Evolutionary conservation across 768 basidiomycete genomes (phyloP), one percentile per base, ranked within the genome.

Genomic region (Kwoniella sp.): DNA sequence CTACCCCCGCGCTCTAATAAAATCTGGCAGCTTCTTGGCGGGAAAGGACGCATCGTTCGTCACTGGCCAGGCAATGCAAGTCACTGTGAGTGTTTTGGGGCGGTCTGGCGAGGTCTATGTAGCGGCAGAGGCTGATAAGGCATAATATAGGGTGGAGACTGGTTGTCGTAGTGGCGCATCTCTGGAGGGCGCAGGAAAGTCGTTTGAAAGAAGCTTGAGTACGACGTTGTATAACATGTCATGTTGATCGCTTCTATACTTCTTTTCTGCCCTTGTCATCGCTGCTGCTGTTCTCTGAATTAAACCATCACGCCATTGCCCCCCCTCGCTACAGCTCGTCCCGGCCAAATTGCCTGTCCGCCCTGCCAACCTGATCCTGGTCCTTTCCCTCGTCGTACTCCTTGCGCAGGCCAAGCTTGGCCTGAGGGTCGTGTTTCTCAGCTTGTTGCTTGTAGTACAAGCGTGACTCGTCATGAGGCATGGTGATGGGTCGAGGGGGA

Each of bases 351-450:
- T 47, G 41, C 38, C 33, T 59, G 9, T 14, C 38, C 8, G 45
- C 36, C 23, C 50, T 48, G 34, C 56, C 63, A 29, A 49, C 56
- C 55, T 63, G 60, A 9, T 19, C 28, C 28, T 57, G 51, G 15
- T 59, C 63, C 49, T 55, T 46, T 14, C 34, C 48, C 44, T 69
- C 59, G 17, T 65, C 67, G 19, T 46, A 45, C 3, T 50, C 50
- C 46, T 69, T 69, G 59, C 60, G 63, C 53, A 69, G 44, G 0
- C 58, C 53, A n/a, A 69, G 41, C 38, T 63, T 53, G 20, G 46
- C 36, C 5, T 28, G 26, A 3, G 48, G 41, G 40, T 50, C 63
- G 29, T 56, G 52, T 15, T 49, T 45, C 2, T 37, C 26, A 10
- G 56, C 27, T 11, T 56, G 41, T 15, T 34, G n/a, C 20, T 25